Evolutionary conservation across 2,329 filamentous ascomycete genomes (phyloP).

Genomic region (Lecanoromycetidae sp.): DNA sequence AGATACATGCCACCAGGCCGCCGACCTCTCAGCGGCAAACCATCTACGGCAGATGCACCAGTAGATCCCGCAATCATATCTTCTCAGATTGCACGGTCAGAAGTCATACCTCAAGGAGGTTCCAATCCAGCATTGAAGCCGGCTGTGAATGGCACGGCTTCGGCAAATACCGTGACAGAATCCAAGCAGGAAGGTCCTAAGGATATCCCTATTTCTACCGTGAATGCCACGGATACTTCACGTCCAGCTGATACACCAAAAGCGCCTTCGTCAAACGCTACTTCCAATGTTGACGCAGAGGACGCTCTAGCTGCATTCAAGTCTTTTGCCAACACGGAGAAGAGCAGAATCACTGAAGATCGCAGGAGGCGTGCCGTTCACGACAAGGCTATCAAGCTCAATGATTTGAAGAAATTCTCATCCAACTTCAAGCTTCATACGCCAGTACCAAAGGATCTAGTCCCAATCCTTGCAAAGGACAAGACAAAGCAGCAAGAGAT

Average conservation of each 20-base stretch:
- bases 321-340: constrained; percentile 51
- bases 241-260: constrained; percentile 6
- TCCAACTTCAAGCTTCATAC: constrained; percentile 88
- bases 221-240: constrained; percentile 18
- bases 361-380: constrained; percentile 44
- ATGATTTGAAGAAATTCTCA: constrained; percentile 90
- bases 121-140: constrained; percentile 22
- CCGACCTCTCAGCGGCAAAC: constrained; percentile 61
- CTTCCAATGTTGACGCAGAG: constrained; percentile 49
- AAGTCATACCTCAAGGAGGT: constrained; percentile 24
- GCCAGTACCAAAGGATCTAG: constrained; percentile 79
- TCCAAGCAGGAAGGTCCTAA: constrained; percentile 1
- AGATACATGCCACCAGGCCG: constrained; percentile 88
- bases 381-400: constrained; percentile 86
- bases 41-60: constrained; percentile 63
- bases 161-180: neutral
- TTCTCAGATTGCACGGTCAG: constrained; percentile 54
- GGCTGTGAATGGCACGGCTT: neutral
- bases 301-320: constrained; percentile 53
- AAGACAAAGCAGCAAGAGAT: constrained; percentile 90
- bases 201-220: neutral
- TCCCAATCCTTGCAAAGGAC: constrained; percentile 93
- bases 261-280: constrained; percentile 38
- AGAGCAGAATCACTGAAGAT: constrained; percentile 46
- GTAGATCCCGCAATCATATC: constrained; percentile 86